Conservation (phyloP, 2,329 filamentous ascomycete genomes). For the Arthrinium phaeospermum region DNA sequence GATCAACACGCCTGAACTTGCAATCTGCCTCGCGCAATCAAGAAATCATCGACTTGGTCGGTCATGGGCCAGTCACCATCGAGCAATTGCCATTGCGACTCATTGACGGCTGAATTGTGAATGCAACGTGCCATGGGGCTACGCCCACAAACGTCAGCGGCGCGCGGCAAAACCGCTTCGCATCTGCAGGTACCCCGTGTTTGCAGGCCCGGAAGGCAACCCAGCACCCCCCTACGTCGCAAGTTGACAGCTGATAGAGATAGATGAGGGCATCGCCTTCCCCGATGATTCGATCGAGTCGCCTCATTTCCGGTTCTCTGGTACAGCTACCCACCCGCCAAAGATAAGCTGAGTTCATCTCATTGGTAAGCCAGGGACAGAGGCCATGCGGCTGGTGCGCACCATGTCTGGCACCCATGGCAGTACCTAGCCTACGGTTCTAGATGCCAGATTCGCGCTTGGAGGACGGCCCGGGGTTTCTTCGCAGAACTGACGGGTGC, state of each 20-base stretch:
- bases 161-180: slow-evolving; percentile 10
- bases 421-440: not conserved
- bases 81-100: slow-evolving; percentile 10
- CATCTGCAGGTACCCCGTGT: slow-evolving; percentile 15
- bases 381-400: slow-evolving; percentile 13
- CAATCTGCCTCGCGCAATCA: not conserved
- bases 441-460: slow-evolving; percentile 12
- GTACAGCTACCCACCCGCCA: slow-evolving; percentile 11
- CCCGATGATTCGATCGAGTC: slow-evolving; percentile 9
- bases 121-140: slow-evolving; percentile 12
- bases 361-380: slow-evolving; percentile 3
- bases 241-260: not conserved
- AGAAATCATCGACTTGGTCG: not conserved
- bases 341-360: slow-evolving; percentile 18
- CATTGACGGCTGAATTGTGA: not conserved
- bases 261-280: slow-evolving; percentile 8
- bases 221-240: slow-evolving; percentile 3
- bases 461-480: not conserved
- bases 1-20: not conserved
- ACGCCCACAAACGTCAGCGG: slow-evolving; percentile 6
- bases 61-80: slow-evolving; percentile 4
- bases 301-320: slow-evolving; percentile 16
- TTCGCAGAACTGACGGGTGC: not conserved
- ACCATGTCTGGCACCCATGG: not conserved
- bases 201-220: not conserved